These are phyloP conservation scores for Nicotiana rustica DNA, from an alignment of 305 asterid species.

Conservation along the genomic window DNA sequence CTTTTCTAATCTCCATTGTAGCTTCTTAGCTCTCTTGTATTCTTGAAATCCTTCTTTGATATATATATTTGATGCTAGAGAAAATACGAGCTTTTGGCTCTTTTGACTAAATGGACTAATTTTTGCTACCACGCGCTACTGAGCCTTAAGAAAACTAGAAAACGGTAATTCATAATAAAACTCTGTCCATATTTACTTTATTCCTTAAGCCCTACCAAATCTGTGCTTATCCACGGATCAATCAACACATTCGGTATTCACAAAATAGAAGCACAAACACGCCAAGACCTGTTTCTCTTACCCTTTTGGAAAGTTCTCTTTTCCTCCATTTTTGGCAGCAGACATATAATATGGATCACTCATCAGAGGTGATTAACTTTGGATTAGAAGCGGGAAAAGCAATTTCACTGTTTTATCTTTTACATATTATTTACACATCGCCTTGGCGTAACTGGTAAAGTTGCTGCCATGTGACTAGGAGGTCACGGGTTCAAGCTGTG, in stretches of 20 bases:
- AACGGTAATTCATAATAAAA: neutral
- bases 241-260: slow-evolving; percentile 3
- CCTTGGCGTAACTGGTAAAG: too few relatives aligned
- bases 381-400: neutral
- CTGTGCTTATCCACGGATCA: neutral
- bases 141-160: slow-evolving; percentile 24
- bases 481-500: too few relatives aligned
- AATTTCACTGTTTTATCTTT: slow-evolving; percentile 26
- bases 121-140: neutral
- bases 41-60: neutral
- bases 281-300: neutral
- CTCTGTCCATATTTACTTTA: neutral
- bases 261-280: neutral
- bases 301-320: slow-evolving; percentile 28
- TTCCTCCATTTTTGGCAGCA: slow-evolving; percentile 13
- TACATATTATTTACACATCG: neutral
- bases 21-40: neutral
- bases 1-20: neutral
- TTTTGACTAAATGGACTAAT: neutral
- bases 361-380: slow-evolving; percentile 14
- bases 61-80: slow-evolving; percentile 28
- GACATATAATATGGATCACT: neutral
- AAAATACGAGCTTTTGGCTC: neutral
- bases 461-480: too few relatives aligned
- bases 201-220: slow-evolving; percentile 4